Evolutionary conservation across 768 basidiomycete genomes (phyloP).

Genomic region (Pleurotus platypus): DNA sequence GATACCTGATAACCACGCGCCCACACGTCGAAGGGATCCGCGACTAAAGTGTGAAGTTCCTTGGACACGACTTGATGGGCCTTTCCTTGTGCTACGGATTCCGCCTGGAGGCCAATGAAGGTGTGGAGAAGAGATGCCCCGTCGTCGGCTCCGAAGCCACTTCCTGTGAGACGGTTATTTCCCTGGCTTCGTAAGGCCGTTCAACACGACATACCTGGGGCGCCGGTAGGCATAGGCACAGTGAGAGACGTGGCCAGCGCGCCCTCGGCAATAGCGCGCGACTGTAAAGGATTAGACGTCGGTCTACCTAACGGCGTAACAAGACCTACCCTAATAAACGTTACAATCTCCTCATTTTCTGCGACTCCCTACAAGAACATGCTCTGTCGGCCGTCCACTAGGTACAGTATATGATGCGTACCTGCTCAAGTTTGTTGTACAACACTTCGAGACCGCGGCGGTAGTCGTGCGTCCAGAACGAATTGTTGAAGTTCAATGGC

Average conservation of each 20-base stretch:
- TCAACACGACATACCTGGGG: conserved; percentile 36
- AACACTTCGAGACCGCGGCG: conserved; percentile 77
- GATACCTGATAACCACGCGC: conserved; percentile 67
- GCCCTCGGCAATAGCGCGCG: conserved; percentile 68
- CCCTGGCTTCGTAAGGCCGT: neutral
- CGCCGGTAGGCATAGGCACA: conserved; percentile 43
- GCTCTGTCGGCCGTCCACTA: conserved; percentile 11
- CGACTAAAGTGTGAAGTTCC: conserved; percentile 73
- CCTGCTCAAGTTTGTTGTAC: conserved; percentile 76
- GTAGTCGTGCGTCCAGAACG: conserved; percentile 95
- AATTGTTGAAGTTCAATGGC: conserved; percentile 86
- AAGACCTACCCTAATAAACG: conserved; percentile 71
- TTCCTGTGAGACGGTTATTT: conserved; percentile 30
- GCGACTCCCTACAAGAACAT: conserved; percentile 54
- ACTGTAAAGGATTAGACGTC: conserved; percentile 36
- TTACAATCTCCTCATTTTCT: conserved; percentile 81
- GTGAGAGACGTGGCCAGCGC: conserved; percentile 59
- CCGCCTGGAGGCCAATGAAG: conserved; percentile 76
- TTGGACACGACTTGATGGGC: conserved; percentile 68
- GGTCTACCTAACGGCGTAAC: conserved; percentile 1
- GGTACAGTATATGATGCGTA: conserved; percentile 22
- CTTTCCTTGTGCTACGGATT: conserved; percentile 69
- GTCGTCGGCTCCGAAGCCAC: conserved; percentile 76
- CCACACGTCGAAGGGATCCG: conserved; percentile 81
- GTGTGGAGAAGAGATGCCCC: conserved; percentile 79